Percentiles rank a stretch among this genome's conserved stretches.
Evolutionary conservation across 1,139 yeast species (phyloP).

Genomic region (Pichia sp.): DNA sequence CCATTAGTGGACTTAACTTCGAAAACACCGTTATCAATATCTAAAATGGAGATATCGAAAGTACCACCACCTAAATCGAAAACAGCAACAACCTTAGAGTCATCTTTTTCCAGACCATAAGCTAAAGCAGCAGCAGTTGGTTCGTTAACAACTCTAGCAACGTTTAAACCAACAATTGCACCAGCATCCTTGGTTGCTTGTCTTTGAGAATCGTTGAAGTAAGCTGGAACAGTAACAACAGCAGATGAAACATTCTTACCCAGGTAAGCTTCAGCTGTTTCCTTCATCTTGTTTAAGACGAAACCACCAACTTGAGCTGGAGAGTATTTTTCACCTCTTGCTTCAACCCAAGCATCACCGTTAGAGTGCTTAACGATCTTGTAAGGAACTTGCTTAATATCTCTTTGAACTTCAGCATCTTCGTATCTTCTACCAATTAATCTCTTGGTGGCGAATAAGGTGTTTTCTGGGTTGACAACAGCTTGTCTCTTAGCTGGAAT

Average conservation of each 20-base stretch:
- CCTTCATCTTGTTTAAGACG: constrained; percentile 92
- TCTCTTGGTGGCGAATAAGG: constrained; percentile 96
- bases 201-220: constrained; percentile 97
- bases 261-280: constrained; percentile 87
- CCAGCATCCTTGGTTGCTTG: constrained; percentile 99
- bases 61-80: constrained; percentile 90
- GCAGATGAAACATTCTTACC: constrained; percentile 84
- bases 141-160: constrained; percentile 95
- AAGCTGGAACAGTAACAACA: constrained; percentile 96
- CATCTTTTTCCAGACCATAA: constrained; percentile 85
- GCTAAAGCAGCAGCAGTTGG: constrained; percentile 99
- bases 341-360: constrained; percentile 99
- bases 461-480: constrained; percentile 96
- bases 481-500: constrained; percentile 99
- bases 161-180: constrained; percentile 93
- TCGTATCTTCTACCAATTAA: constrained; percentile 97
- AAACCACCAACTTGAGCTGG: constrained; percentile 98
- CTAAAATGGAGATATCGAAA: constrained; percentile 77
- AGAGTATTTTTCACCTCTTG: constrained; percentile 86
- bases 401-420: constrained; percentile 94
- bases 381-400: constrained; percentile 93
- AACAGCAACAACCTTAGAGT: constrained; percentile 71
- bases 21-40: constrained; percentile 81
- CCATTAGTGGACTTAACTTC: constrained; percentile 87
- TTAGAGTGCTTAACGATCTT: constrained; percentile 92